Conservation (phyloP, 805 yeast genomes). For the Starmerella potacharoeniae region DNA sequence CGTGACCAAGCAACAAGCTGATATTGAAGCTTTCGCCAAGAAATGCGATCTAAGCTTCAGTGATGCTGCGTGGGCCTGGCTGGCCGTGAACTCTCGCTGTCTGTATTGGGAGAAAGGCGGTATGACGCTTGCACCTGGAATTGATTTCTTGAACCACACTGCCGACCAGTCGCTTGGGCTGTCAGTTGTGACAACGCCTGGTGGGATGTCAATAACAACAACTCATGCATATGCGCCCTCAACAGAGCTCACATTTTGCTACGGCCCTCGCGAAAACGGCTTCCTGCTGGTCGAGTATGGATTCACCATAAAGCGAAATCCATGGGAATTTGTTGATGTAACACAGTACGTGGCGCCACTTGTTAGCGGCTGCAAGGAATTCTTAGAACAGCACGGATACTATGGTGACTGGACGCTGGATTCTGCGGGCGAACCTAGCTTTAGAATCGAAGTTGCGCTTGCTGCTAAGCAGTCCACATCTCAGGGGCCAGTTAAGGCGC, state of each 20-base stretch:
- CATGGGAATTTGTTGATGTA: conserved; percentile 63
- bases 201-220: conserved; percentile 43
- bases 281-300: conserved; percentile 82
- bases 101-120: conserved; percentile 60
- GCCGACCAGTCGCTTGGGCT: conserved; percentile 25
- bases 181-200: conserved; percentile 36
- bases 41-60: neutral
- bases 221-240: conserved; percentile 29
- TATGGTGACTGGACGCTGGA: conserved; percentile 64
- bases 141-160: conserved; percentile 74
- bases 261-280: conserved; percentile 83
- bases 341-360: conserved; percentile 33
- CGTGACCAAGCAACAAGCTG: conserved; percentile 17
- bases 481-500: conserved; percentile 5
- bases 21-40: conserved; percentile 2
- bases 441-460: conserved; percentile 63
- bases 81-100: conserved; percentile 85
- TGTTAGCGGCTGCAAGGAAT: conserved; percentile 34
- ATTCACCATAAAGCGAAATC: conserved; percentile 47
- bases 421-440: conserved; percentile 32
- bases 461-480: conserved; percentile 30
- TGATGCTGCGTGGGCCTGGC: conserved; percentile 54
- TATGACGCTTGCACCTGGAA: conserved; percentile 82
- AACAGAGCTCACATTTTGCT: conserved; percentile 60
- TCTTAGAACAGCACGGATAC: conserved; percentile 44